A percentile compares a stretch with the other conserved stretches of the same genome.
Conservation (phyloP, 345 rosid genomes). For the Sisymbrium irio region DNA sequence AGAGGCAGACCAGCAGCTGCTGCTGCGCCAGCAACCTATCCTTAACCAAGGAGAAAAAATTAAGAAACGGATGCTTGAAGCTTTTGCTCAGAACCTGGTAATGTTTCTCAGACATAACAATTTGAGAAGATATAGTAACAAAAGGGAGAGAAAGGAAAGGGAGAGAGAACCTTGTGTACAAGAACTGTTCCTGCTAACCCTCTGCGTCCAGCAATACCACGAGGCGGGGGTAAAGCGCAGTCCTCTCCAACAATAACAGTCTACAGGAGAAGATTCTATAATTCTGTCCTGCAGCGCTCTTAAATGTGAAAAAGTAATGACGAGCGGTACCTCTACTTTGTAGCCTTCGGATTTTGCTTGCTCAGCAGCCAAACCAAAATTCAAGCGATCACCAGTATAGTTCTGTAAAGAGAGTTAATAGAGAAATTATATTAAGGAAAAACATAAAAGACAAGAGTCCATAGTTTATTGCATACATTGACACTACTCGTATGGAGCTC, state of each 20-base stretch:
- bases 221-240: slow-evolving; percentile 93
- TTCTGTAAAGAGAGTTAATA: slow-evolving; percentile 54
- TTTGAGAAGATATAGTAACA: neutral
- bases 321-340: slow-evolving; percentile 69
- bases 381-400: slow-evolving; percentile 92
- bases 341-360: slow-evolving; percentile 99
- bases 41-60: slow-evolving; percentile 33
- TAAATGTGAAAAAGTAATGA: neutral
- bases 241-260: slow-evolving; percentile 94
- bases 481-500: neutral
- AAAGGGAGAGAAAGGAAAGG: neutral
- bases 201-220: slow-evolving; percentile 88
- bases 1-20: slow-evolving; percentile 87
- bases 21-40: slow-evolving; percentile 93
- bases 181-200: slow-evolving; percentile 96
- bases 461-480: neutral
- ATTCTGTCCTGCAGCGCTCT: slow-evolving; percentile 1
- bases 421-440: slow-evolving; percentile 16
- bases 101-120: slow-evolving; percentile 8
- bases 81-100: neutral
- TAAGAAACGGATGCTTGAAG: neutral
- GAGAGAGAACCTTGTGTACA: slow-evolving; percentile 72
- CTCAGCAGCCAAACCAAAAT: slow-evolving; percentile 99
- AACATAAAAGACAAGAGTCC: slow-evolving; percentile 8
- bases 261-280: slow-evolving; percentile 40